These are phyloP conservation scores for Ilyonectria mors-panacis DNA, from an alignment of 2,329 filamentous ascomycete genomes.

Conservation along the genomic window DNA sequence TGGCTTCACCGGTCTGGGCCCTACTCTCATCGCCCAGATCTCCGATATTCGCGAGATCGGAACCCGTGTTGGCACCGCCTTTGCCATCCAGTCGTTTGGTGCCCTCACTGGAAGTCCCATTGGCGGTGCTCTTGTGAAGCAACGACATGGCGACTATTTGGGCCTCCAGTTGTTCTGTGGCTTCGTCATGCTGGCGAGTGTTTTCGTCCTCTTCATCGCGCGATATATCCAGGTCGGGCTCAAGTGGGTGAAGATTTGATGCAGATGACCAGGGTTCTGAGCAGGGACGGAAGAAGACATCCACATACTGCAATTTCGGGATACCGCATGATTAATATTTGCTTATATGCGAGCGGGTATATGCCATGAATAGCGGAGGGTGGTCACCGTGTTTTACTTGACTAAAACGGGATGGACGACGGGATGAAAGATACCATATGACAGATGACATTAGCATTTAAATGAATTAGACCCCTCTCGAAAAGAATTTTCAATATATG, in stretches of 20 bases:
- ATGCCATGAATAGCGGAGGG: conserved; percentile 13
- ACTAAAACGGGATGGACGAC: conserved; percentile 4
- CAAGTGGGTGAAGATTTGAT: conserved; percentile 53
- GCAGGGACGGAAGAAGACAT: background rate
- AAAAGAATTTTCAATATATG: too few relatives aligned
- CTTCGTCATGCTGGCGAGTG: conserved; percentile 58
- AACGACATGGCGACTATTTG: conserved; percentile 67
- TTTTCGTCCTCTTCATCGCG: conserved; percentile 49
- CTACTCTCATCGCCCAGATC: conserved; percentile 78
- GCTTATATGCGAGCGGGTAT: background rate
- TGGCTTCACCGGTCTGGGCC: conserved; percentile 74
- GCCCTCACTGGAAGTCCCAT: conserved; percentile 79
- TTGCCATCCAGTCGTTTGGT: conserved; percentile 73
- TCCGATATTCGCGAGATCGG: conserved; percentile 80
- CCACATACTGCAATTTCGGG: background rate
- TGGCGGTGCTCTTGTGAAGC: conserved; percentile 71
- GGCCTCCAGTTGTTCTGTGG: conserved; percentile 78
- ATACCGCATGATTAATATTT: conserved; percentile 4
- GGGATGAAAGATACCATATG: conserved; percentile 15
- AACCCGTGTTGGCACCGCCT: conserved; percentile 75
- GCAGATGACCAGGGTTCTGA: background rate
- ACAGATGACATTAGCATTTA: background rate
- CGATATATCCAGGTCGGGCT: conserved; percentile 55
- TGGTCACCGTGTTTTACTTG: conserved; percentile 1
- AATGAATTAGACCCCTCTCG: conserved; percentile 4